phyloP scores from a whole-genome alignment of 2,329 filamentous ascomycete species.

The Fusarium sp. region DNA sequence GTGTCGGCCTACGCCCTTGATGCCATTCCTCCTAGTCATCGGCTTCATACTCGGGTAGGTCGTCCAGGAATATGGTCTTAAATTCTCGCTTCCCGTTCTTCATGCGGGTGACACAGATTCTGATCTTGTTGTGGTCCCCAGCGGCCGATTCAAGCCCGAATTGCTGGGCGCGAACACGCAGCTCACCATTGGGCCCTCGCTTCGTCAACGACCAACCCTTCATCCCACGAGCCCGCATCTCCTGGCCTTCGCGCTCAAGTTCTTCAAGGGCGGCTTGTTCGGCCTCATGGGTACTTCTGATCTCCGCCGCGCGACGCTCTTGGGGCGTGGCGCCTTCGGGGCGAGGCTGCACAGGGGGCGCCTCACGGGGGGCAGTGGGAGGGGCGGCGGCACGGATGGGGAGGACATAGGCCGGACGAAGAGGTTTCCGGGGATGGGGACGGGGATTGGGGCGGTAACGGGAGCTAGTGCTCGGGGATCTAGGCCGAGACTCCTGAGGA shows the following conservation, averaged over 20 bases:
- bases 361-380: background rate
- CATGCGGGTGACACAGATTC: background rate
- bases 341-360: background rate
- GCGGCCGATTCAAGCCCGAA: background rate
- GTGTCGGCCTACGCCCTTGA: background rate
- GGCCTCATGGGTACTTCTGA: background rate
- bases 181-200: background rate
- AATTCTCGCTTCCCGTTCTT: background rate
- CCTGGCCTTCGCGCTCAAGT: background rate
- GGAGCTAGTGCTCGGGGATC: background rate
- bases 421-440: background rate
- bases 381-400: background rate
- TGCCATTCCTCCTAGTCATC: background rate
- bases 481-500: background rate
- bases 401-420: background rate
- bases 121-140: background rate
- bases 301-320: background rate
- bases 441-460: background rate
- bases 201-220: constrained; percentile 13
- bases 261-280: background rate
- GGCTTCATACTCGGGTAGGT: background rate
- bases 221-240: background rate
- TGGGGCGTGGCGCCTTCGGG: background rate
- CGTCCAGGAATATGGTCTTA: background rate
- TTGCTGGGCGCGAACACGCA: background rate